phyloP scores from a whole-genome alignment of 2,329 filamentous ascomycete species.

The Phialocephala subalpina region DNA sequence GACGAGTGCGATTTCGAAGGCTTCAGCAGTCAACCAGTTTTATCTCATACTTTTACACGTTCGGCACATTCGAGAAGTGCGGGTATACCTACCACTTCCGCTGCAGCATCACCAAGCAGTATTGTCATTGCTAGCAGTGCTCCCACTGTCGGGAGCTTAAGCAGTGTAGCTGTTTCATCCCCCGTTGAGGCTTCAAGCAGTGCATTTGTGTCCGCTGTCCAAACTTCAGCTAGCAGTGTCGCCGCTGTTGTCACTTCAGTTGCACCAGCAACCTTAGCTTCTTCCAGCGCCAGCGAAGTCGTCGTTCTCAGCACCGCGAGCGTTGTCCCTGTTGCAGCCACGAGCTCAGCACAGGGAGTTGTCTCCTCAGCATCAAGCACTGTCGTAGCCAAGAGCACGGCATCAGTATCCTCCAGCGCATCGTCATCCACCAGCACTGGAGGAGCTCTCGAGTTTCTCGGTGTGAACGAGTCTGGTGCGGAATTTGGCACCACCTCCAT shows the following conservation, averaged over 20 bases:
- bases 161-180: neutral
- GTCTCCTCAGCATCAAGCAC: neutral
- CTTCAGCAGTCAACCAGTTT: neutral
- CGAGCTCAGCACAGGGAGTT: neutral
- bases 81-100: neutral
- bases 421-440: slow-evolving; percentile 1
- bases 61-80: neutral
- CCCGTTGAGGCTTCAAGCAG: slow-evolving; percentile 1
- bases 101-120: neutral
- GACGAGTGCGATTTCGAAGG: slow-evolving; percentile 6
- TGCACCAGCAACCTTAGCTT: neutral
- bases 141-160: neutral
- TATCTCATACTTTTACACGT: neutral
- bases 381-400: neutral
- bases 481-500: slow-evolving; percentile 66
- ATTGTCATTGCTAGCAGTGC: neutral
- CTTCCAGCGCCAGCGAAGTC: neutral
- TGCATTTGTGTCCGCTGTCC: neutral
- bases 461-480: slow-evolving; percentile 59
- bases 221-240: neutral
- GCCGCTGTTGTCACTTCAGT: neutral
- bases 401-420: neutral
- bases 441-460: slow-evolving; percentile 26
- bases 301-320: too few species aligned
- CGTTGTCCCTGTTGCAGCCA: neutral